Evolutionary conservation across 2,329 filamentous ascomycete genomes (phyloP).

Genomic region (Zymoseptoria ardabiliae): DNA sequence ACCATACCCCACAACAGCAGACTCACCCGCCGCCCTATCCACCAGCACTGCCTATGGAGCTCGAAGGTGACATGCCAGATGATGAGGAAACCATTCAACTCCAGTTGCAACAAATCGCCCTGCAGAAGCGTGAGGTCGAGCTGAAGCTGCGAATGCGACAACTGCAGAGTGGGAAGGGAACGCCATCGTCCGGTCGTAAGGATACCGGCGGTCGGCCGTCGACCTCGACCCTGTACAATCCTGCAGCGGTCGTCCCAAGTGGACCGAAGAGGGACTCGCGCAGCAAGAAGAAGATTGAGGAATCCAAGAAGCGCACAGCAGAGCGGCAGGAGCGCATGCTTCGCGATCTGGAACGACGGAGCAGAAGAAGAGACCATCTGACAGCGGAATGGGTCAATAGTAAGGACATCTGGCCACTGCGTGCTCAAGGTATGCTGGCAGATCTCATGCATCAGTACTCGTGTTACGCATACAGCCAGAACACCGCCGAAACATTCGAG

Average conservation of each 20-base stretch:
- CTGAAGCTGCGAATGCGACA: constrained; percentile 31
- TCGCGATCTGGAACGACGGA: constrained; percentile 30
- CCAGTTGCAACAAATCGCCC: constrained; percentile 30
- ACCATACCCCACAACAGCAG: constrained; percentile 18
- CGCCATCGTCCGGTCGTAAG: constrained; percentile 10
- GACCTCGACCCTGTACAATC: constrained; percentile 19
- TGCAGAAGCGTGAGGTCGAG: constrained; percentile 32
- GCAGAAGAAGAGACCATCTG: constrained; percentile 30
- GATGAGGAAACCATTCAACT: constrained; percentile 32
- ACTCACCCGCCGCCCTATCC: constrained; percentile 8
- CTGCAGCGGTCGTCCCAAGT: constrained; percentile 18
- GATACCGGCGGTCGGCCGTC: constrained; percentile 13
- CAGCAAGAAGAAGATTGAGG: constrained; percentile 33
- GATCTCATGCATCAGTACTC: constrained; percentile 32
- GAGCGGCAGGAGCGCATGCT: constrained; percentile 33
- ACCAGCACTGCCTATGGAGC: constrained; percentile 7
- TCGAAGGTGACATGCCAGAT: constrained; percentile 23
- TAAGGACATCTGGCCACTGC: constrained; percentile 32
- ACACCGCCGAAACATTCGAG: constrained; percentile 27
- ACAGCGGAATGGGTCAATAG: constrained; percentile 33
- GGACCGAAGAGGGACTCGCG: constrained; percentile 29
- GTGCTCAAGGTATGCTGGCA: constrained; percentile 29
- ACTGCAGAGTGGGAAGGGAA: constrained; percentile 24
- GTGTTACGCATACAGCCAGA: constrained; percentile 28
- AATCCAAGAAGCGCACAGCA: constrained; percentile 30